Evolutionary conservation across 352 stramenopile species (phyloP), one percentile per base, ranked within the genome.

Genomic region (Blastocystis sp.): DNA sequence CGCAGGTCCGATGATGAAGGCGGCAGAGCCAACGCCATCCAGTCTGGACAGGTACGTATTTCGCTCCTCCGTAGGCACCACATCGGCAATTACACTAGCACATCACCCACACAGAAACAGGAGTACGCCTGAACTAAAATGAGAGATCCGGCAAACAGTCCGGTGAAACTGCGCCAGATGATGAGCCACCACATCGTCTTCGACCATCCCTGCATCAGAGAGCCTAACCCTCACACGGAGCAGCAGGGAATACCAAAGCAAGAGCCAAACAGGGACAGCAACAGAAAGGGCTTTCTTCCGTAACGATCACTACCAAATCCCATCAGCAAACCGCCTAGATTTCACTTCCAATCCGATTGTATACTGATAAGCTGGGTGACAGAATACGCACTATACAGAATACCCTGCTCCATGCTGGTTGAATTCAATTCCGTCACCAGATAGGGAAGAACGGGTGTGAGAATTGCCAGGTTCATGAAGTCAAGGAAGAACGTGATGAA

Each of bases 191-290:
- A 41, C 78, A 88, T 88, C 2, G 40, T 52, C 11, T 21, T 11
- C 2, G 78, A 88, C 53, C 62, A 56, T 64, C 45, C 78, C 34
- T 88, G 78, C n/a, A 77, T 67, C 11, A 88, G 52, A 41, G 78
- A 79, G 2, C 70, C 70, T 80, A 80, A 23, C 1, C 40, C 7
- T 69, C 14, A 56, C 48, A 7, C 5, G 14, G 40, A 17, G 40
- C 7, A 14, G 14, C 7, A 69, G 14, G 5, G 40, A 14, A 14
- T 17, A 69, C 62, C 62, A 14, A 69, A 14, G 40, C 28, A 69
- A 14, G 62, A 69, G 14, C 62, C 62, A 14, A 40, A 5, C 7
- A 69, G 62, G 14, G 62, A 69, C 7, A 69, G 40, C 5, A 69
- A 14, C 7, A 69, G 7, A 45, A 69, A 69, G 28, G 62, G 62